phyloP scores from a whole-genome alignment of 2,329 filamentous ascomycete genomes.

The Hymenotorrendiella dingleyae region DNA sequence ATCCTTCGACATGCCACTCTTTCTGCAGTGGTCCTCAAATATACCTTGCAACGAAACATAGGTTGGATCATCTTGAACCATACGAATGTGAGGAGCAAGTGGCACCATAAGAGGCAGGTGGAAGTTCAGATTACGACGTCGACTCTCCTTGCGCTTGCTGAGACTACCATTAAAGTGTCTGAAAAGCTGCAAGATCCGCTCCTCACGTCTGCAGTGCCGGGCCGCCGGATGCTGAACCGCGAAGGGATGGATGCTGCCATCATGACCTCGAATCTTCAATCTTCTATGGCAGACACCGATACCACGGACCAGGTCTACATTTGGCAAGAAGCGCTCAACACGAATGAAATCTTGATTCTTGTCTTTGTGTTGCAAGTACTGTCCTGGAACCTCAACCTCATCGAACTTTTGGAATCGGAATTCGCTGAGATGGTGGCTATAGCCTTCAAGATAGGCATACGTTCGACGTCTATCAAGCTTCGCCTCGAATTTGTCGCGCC shows the following conservation, averaged over 20 bases:
- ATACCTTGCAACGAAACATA: slow-evolving; percentile 93
- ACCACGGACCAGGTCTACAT: slow-evolving; percentile 86
- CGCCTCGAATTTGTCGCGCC: slow-evolving; percentile 97
- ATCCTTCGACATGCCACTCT: slow-evolving; percentile 83
- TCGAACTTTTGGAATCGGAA: slow-evolving; percentile 98
- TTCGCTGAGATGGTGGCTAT: slow-evolving; percentile 87
- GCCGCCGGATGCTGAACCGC: slow-evolving; percentile 94
- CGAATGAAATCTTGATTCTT: slow-evolving; percentile 99
- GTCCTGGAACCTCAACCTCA: slow-evolving; percentile 94
- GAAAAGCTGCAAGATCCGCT: slow-evolving; percentile 93
- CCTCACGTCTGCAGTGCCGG: slow-evolving; percentile 85
- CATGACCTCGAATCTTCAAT: slow-evolving; percentile 92
- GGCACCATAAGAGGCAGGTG: slow-evolving; percentile 94
- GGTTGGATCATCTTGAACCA: slow-evolving; percentile 92
- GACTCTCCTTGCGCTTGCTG: slow-evolving; percentile 87
- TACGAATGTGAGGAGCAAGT: slow-evolving; percentile 85
- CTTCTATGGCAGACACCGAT: slow-evolving; percentile 88
- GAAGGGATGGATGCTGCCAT: slow-evolving; percentile 95
- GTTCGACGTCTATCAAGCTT: slow-evolving; percentile 74
- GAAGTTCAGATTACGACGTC: slow-evolving; percentile 90
- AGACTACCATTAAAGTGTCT: slow-evolving; percentile 93
- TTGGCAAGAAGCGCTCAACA: slow-evolving; percentile 93
- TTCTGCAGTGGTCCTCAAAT: slow-evolving; percentile 92
- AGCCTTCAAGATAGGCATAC: slow-evolving; percentile 59
- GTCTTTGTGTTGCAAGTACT: slow-evolving; percentile 95